Evolutionary conservation across 495 filamentous ascomycete genomes (phyloP), one percentile per base, ranked within the genome.

Genomic region (Xylaria sp.): DNA sequence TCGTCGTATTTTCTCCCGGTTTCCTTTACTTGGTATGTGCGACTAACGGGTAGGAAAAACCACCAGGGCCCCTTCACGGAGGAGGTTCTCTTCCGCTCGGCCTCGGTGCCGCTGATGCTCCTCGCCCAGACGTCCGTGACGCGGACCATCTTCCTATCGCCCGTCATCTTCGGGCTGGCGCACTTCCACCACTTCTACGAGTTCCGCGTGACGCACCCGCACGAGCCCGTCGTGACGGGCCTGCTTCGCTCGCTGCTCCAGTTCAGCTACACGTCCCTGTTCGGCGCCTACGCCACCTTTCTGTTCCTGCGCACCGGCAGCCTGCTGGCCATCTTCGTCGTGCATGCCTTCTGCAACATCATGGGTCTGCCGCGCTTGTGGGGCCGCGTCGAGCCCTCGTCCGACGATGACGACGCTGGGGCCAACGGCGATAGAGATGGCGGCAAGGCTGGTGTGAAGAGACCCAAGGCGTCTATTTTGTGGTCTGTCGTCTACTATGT

Each of bases 151-250:
- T 93, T 96, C 79, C 78, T 93, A 9, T 90, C 92, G 0, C 96
- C 96, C 2, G 80, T 98, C 12, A 92, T 97, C 81, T 99, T 99
- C 79, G 96, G 97, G 67, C 92, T 99, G 61, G 93, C 95, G 14
- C 96, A 99, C 82, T 80, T 97, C 35, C 95, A 99, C 81, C 96
- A 98, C 82, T 93, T 94, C 80, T 97, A 97, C 82, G 96, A 99
- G 82, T 98, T 95, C 83, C 88, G 90, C 40, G 82, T 97, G 12
- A 92, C 90, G 0, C 88, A 97, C 76, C 93, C 95, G 19, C 83
- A 89, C 71, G 89, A 90, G 2, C 85, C 91, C 6, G 72, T 88
- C 15, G 50, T 85, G 5, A 82, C 84, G 1, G 90, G 89, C 6
- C 67, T 95, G 0, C 71, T 93, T 6, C 89, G 93, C 55, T 92